Evolutionary conservation across 768 basidiomycete genomes (phyloP), one percentile per base, ranked within the genome.

Genomic region (Auricularia heimuer): DNA sequence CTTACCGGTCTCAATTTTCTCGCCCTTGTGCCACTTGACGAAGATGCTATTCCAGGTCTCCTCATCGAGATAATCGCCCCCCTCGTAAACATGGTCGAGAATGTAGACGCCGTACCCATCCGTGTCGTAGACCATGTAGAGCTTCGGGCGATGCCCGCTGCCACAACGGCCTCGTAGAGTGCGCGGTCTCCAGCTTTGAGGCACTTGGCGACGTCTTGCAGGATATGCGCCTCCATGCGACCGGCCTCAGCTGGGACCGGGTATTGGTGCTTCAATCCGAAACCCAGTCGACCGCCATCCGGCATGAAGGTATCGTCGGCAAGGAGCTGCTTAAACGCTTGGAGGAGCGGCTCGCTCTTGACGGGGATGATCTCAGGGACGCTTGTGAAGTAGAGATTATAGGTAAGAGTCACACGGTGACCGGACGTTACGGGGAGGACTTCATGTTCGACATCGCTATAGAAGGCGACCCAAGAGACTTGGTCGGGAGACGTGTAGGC

Each of bases 381-480:
- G 2, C 54, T 35, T n/a, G 45, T 64, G 47, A 36, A 21, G 58
- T 62, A 71, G 61, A 71, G 65, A 36, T 71, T 69, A 47, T 70
- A 73, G 0, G 81, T 78, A 61, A 83, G 56, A 2, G 78, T 82
- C 39, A 82, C 73, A 1, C 82, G 77, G 44, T 77, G 69, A 0
- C 82, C 81, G 0, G 75, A 73, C 4, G 44, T 72, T 63, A 83
- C 78, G 1, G 72, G 74, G n/a, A 73, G 47, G 61, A 82, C 79
- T 62, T 82, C 80, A 66, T 81, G 79, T 62, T 80, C 77, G 65
- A 81, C 71, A 61, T 81, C 80, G 39, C 76, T 74, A 70, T 74
- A 79, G 66, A 82, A 80, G 12, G 79, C 77, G 29, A 73, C 70
- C 70, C 78, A 82, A 7, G 73, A 75, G 4, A 78, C 69, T 8